Base-by-base conservation (phyloP, 2,329 filamentous ascomycete species). In the Pseudocercospora crystallina region DNA sequence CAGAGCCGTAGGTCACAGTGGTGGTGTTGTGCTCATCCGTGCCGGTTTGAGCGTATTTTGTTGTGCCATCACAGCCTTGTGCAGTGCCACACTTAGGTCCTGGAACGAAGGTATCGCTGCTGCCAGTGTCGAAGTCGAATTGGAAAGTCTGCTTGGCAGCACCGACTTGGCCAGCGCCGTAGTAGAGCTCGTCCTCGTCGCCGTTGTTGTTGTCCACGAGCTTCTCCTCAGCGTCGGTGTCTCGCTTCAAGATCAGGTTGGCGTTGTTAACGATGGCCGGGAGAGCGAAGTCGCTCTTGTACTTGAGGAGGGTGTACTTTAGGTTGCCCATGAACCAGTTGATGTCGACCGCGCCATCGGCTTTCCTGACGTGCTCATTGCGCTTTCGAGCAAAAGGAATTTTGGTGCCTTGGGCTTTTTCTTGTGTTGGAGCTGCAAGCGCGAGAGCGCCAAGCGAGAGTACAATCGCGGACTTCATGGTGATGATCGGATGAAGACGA, bases 71-170 rank as follows among this genome's bases (percentile, higher is more conserved):
- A 47, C 60, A 62, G 17, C 60, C 56, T 26, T 59, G 52, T 15
- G 49, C 42, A 13, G 55, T 45, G 39, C 53, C 57, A 39, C 61
- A 61, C 14, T 42, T 30, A 29, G 61, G 61, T 34, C 58, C 59
- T 7, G 59, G 58, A 29, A 61, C 58, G 48, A 63, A 61, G 9
- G 51, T 55, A 40, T 62, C 60, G 34, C 52, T 52, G 31, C 45
- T 51, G 13, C 60, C 60, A 29, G 60, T 62, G 42, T 61, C 60
- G 51, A 63, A 61, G 49, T 63, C 58, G 43, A 60, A 60, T 33
- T 54, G 54, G 43, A 61, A 58, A 29, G 26, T 38, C 49, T 58
- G 54, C 26, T 51, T 48, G 8, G 53, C 49, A 12, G 52, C 37
- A 30, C 52, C 49, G 8, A 60, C 48, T 5, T 43, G 30, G 7